Base-by-base conservation (phyloP, 2,329 filamentous ascomycete species). In the Fusarium continuum region DNA sequence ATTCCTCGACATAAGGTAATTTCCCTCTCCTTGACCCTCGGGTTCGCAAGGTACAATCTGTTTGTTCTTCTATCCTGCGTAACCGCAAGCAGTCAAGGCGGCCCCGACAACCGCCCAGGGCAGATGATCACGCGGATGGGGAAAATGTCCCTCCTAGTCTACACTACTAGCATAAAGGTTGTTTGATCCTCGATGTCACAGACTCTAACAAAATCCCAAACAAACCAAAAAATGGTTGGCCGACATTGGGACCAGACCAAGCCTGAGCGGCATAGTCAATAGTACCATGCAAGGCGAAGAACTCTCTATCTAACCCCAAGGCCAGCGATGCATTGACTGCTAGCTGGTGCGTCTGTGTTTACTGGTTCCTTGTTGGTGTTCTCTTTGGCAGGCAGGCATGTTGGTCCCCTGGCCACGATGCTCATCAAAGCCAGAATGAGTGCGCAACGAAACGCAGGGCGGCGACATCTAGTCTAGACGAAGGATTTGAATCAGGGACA, bases 241-340 rank as follows among this genome's bases (percentile, higher is more conserved):
- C 49, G 36, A 25, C 20, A 48, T 46, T 51, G 44, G 32, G 39
- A 35, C 40, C 34, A 26, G 39, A 40, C 51, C 44, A 55, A 47
- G 56, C 39, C 39, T 31, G 38, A 50, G 54, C 59, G 55, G 56
- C 26, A 67, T 57, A 51, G 61, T 47, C 43, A 54, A 67, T 70
- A 65, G 67, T 65, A 63, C 45, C 55, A 69, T 70, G 57, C 63
- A 67, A 64, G 55, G 51, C 60, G 53, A 60, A 58, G 39, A 46
- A 31, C 46, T 39, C 40, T 39, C 22, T 51, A 43, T 35, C 47
- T 50, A 60, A 65, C 51, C 58, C 45, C 52, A 57, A 61, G 49
- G 26, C 52, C 55, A 65, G 32, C 50, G 45, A 54, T 36, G 55
- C 54, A 48, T 53, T 31, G 20, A 38, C 46, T 26, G 43, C 28